Evolutionary conservation across 257 asterid genomes (phyloP), one percentile per base, ranked within the genome.

Genomic region (Eustoma russellianum): DNA sequence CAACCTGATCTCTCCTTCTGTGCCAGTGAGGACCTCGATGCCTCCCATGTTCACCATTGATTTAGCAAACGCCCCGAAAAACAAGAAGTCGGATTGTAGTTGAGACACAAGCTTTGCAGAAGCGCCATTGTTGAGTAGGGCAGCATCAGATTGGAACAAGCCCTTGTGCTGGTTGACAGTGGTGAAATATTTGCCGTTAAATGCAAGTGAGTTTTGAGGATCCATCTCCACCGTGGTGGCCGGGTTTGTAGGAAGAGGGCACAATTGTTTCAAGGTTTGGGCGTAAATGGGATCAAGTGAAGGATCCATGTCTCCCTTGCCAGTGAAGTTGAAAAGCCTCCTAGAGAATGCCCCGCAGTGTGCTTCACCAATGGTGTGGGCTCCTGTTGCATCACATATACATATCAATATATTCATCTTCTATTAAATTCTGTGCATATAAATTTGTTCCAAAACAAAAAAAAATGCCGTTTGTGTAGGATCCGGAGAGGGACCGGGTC

Each of bases 11-110:
- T 77, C 79, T 9, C 85, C 79, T 7, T 47, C 65, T 17, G 62
- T 67, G 48, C 78, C 76, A 0, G 70, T 60, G 35, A 83, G 68
- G 57, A 74, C 80, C 34, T 69, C 67, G 17, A 75, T 68, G 19
- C 53, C 76, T 52, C 93, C 81, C 85, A 79, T 83, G 41, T 74
- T 79, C 63, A 61, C 15, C 81, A 83, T 83, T 24, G 85, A 79
- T 51, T 15, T 30, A 9, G 19, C 74, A 15, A 79, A 83, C 59
- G 55, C 71, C 17, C 0, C 0, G 15, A 73, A 62, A 44, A 75
- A 78, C 38, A 15, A 13, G 14, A n/a, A 13, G 18, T 38, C 48
- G 6, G 53, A 41, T 59, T 75, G 66, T 28, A 76, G 46, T 18
- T 12, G 30, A 11, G 19, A 33, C 0, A 66, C 83, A 5, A 68